phyloP scores from a whole-genome alignment of 768 basidiomycete genomes.

The Calocera viscosa region DNA sequence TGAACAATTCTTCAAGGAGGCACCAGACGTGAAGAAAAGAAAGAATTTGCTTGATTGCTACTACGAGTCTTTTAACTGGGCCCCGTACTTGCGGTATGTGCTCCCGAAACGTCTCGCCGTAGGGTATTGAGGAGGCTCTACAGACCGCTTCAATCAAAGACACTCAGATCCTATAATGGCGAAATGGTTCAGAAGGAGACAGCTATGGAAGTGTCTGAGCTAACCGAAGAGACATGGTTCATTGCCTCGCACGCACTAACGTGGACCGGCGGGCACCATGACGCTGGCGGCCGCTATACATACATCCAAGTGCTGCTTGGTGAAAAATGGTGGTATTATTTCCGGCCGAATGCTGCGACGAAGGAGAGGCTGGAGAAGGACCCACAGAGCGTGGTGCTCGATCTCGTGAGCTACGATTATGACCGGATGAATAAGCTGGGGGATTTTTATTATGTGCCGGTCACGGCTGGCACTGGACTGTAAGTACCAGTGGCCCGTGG shows the following conservation, averaged over 20 bases:
- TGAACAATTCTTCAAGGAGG: background rate
- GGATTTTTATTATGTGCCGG: background rate
- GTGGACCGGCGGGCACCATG: background rate
- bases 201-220: background rate
- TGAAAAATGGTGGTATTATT: constrained; percentile 5
- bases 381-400: background rate
- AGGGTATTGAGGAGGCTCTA: background rate
- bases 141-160: background rate
- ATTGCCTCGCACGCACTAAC: background rate
- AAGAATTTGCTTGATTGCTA: constrained; percentile 2
- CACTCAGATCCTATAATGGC: background rate
- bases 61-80: background rate
- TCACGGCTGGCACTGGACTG: background rate
- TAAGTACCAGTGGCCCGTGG: background rate
- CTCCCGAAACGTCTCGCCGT: background rate
- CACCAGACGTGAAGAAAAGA: background rate
- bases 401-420: background rate
- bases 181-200: background rate
- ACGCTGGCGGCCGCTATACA: background rate
- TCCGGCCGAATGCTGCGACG: background rate
- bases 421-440: background rate
- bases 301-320: background rate
- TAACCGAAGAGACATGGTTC: constrained; percentile 4
- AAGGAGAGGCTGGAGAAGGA: background rate
- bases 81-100: background rate